Percentiles rank a stretch among this genome's conserved stretches.
These are phyloP conservation scores for Tuber indicum DNA, from an alignment of 495 filamentous ascomycete species.

Conservation along the genomic window DNA sequence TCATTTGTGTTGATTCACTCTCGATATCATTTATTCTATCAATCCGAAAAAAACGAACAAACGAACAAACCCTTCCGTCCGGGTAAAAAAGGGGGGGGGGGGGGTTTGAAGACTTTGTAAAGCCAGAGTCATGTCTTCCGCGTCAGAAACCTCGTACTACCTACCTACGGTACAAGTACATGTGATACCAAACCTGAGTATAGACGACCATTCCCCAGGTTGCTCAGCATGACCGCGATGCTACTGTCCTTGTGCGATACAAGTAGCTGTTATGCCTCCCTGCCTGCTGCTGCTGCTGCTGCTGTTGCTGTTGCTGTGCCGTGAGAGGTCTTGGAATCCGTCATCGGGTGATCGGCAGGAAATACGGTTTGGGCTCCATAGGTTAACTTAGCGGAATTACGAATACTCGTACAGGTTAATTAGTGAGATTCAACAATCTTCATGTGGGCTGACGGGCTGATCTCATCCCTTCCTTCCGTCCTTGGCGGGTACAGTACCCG, in stretches of 20 bases:
- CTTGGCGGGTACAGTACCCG: no score
- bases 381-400: neutral
- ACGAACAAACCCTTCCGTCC: neutral
- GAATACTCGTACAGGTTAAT: neutral
- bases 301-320: neutral
- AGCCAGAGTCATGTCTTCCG: neutral
- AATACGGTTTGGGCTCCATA: neutral
- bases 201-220: neutral
- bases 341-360: neutral
- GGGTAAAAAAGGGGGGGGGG: neutral
- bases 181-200: neutral
- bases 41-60: no score
- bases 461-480: neutral
- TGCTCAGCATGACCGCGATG: neutral
- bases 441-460: no score
- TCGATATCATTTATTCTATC: neutral
- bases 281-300: neutral
- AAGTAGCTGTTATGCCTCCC: no score
- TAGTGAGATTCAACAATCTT: neutral
- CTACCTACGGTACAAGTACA: neutral
- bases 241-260: neutral
- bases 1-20: neutral
- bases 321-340: neutral
- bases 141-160: neutral
- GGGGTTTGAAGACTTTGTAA: neutral